phyloP scores from a whole-genome alignment of 208 protist species.

The Acanthamoeba rhysodes region DNA sequence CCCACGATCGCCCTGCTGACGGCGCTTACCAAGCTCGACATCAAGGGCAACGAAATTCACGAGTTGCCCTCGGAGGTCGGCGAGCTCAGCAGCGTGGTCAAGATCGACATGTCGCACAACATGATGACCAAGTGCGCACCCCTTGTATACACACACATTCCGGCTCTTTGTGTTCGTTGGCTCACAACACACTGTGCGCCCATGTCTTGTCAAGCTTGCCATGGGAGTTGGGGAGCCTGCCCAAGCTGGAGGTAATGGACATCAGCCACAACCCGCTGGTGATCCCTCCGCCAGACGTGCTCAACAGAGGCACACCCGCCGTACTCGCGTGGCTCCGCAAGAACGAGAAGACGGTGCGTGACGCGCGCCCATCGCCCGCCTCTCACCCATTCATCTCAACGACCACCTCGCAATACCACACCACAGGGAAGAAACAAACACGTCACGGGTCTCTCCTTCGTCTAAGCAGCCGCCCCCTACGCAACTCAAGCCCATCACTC shows the following conservation, averaged over 20 bases:
- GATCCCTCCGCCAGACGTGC: slow-evolving; percentile 82
- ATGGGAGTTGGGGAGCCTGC: slow-evolving; percentile 83
- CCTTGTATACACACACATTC: neutral
- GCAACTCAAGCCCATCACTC: too few relatives aligned
- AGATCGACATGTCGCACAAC: slow-evolving; percentile 86
- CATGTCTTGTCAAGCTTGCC: slow-evolving; percentile 61
- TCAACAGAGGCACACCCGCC: slow-evolving; percentile 82
- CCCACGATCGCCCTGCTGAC: slow-evolving; percentile 73
- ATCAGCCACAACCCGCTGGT: slow-evolving; percentile 85
- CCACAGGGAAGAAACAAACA: slow-evolving; percentile 74
- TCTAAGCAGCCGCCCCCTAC: neutral
- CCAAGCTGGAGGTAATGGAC: slow-evolving; percentile 78
- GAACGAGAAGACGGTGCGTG: slow-evolving; percentile 82
- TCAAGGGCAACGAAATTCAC: slow-evolving; percentile 84
- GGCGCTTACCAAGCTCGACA: slow-evolving; percentile 78
- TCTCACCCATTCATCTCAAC: neutral
- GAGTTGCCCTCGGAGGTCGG: slow-evolving; percentile 80
- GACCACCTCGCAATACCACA: neutral
- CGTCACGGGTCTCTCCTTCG: slow-evolving; percentile 76
- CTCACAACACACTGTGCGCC: neutral
- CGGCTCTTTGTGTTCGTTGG: neutral
- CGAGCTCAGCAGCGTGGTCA: slow-evolving; percentile 32
- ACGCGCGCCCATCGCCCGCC: neutral
- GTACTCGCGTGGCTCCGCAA: slow-evolving; percentile 84
- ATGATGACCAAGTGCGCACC: slow-evolving; percentile 79